Base-by-base conservation (phyloP, 129 eudicot genomes). In the Mikania micrantha region DNA sequence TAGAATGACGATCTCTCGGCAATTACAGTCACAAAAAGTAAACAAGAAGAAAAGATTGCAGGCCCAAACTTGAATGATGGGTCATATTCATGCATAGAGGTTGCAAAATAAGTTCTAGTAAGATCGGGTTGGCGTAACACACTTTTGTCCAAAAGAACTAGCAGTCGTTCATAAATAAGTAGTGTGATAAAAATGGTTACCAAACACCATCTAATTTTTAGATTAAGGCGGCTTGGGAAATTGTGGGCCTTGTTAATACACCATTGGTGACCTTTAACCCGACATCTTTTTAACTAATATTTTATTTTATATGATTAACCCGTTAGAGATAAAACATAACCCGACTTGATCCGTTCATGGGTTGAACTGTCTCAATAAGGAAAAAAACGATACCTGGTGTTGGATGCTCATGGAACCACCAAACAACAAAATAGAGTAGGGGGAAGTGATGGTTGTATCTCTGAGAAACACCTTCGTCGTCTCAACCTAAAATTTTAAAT, bases 381-480 rank as follows among this genome's bases (percentile, higher is more conserved):
- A 47, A 53, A 36, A 35, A 48, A 74, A 57, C 15, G 50, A 47
- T 78, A 92, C 98, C 96, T 92, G 98, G 75, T 92, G 96, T 57
- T 92, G 98, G 66, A 92, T 76, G 72, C 74, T 88, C 74, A 92
- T 84, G 52, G 98, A 79, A 42, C 98, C 98, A 74, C 98, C 98
- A 61, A 92, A 92, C 78, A 92, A 79, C 78, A 92, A 71, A 66
- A 92, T 87, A 65, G 98, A 84, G 70, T 86, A 88, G 27, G 98
- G 98, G 10, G 98, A 92, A 69, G 85, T 79, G 60, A 88, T 73
- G 57, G 98, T 88, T 32, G 98, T 92, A 78, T 92, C 98, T 64
- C 98, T 84, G 74, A 92, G 79, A 73, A 82, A 92, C 9, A 92
- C 91, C 77, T 78, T 92, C 22, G 76, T 77, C 31, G 98, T 92